Percentiles rank a stretch among this genome's conserved stretches.
Conservation (phyloP, 2,329 filamentous ascomycete genomes). For the Arthrobotrys sphaeroides region DNA sequence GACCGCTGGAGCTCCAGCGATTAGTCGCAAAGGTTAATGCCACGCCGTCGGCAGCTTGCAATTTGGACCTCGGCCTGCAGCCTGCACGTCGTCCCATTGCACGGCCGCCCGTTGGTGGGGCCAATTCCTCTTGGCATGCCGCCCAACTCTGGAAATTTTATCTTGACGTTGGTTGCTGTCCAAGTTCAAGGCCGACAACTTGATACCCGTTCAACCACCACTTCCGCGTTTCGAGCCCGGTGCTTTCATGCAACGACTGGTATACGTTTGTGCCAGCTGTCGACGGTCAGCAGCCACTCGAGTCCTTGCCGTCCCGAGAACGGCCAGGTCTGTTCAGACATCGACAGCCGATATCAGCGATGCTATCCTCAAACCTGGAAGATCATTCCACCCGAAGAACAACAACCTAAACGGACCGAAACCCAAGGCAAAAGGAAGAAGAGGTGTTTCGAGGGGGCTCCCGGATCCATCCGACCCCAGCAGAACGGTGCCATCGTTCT, state of each 20-base stretch:
- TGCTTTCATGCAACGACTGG: conserved; percentile 46
- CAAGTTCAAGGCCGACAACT: neutral
- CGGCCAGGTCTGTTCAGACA: conserved; percentile 16
- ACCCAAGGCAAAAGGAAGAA: neutral
- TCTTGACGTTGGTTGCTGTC: neutral
- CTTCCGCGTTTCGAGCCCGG: neutral
- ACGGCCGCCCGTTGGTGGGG: neutral
- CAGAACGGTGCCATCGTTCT: neutral
- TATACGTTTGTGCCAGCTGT: conserved; percentile 36
- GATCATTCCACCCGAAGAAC: neutral
- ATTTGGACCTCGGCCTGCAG: conserved; percentile 1
- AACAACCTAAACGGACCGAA: neutral
- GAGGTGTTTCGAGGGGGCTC: neutral
- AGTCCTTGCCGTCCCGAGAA: neutral
- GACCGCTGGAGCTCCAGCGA: conserved; percentile 1
- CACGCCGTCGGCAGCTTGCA: neutral
- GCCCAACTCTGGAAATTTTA: neutral
- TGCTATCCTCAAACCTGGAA: neutral
- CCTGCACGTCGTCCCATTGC: neutral
- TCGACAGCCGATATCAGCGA: neutral
- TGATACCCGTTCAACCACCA: neutral
- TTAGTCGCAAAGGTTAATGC: neutral
- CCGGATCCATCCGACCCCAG: neutral
- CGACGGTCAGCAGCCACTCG: conserved; percentile 37
- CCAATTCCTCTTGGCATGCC: conserved; percentile 9